A percentile compares a stretch with the other conserved stretches of the same genome.
phyloP scores from a whole-genome alignment of 192 early-diverging fungal species.

The Gaertneriomyces semiglobifer region DNA sequence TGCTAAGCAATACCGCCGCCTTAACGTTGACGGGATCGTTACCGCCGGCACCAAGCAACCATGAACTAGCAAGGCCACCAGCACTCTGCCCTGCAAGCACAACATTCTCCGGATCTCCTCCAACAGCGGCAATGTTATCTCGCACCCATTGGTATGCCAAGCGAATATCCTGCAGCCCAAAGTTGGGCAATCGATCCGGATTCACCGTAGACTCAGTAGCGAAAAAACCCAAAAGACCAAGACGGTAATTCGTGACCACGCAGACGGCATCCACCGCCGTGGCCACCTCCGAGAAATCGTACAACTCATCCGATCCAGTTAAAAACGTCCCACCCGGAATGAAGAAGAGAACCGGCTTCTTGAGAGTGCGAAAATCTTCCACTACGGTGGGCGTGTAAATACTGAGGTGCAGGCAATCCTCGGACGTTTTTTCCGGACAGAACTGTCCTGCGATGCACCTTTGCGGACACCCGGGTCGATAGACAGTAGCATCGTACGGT shows the following conservation, averaged over 20 bases:
- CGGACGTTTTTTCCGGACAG: constrained; percentile 1
- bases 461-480: not conserved
- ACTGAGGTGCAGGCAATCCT: constrained; percentile 41
- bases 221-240: constrained; percentile 36
- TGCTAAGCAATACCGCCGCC: too few species aligned
- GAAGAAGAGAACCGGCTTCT: constrained; percentile 27
- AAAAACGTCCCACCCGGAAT: constrained; percentile 37
- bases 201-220: not conserved
- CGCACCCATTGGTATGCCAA: constrained; percentile 55
- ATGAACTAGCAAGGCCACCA: constrained; percentile 31
- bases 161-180: constrained; percentile 32
- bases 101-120: constrained; percentile 52
- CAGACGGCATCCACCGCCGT: constrained; percentile 9
- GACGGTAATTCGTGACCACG: constrained; percentile 44
- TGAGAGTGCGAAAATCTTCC: not conserved
- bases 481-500: not conserved
- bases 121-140: constrained; percentile 58
- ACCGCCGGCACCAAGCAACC: not conserved
- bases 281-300: constrained; percentile 2
- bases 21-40: too few species aligned
- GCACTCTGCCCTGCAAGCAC: constrained; percentile 58
- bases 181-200: constrained; percentile 22
- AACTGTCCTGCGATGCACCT: not conserved
- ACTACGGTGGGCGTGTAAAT: constrained; percentile 12
- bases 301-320: not conserved